Conservation (phyloP, 1,284 basidiomycete genomes). For the Cerrena zonata region DNA sequence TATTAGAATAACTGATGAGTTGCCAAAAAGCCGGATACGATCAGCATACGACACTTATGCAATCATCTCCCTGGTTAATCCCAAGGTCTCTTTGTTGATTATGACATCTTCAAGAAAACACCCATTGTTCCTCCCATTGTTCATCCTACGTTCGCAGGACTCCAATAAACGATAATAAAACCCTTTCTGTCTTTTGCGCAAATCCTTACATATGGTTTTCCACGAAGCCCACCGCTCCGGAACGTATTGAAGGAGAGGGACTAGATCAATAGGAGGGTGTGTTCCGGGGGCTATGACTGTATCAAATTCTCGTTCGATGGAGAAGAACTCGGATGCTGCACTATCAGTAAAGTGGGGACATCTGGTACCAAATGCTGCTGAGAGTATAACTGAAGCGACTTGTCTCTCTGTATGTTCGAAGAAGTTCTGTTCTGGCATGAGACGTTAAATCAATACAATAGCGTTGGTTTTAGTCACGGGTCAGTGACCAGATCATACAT, state of each 20-base stretch:
- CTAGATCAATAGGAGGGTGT: constrained; percentile 29
- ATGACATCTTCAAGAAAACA: constrained; percentile 14
- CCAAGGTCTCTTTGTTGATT: constrained; percentile 5
- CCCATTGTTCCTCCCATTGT: constrained; percentile 6
- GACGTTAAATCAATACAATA: background rate
- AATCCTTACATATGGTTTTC: constrained; percentile 23
- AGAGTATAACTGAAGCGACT: constrained; percentile 24
- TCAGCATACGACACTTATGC: constrained; percentile 6
- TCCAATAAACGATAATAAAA: constrained; percentile 21
- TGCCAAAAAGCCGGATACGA: background rate
- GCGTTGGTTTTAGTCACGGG: constrained; percentile 14
- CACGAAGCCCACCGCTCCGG: constrained; percentile 31
- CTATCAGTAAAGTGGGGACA: constrained; percentile 21
- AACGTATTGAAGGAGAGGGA: constrained; percentile 30
- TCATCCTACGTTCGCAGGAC: constrained; percentile 6
- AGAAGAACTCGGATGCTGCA: constrained; percentile 22
- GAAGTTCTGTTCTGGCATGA: constrained; percentile 19
- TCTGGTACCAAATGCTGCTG: constrained; percentile 28
- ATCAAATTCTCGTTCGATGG: constrained; percentile 23
- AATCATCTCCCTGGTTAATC: constrained; percentile 9
- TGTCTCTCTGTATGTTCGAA: constrained; percentile 23
- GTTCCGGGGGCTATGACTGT: constrained; percentile 25
- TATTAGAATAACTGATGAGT: background rate
- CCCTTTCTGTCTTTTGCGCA: constrained; percentile 18
- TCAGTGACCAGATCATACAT: constrained; percentile 29